Evolutionary conservation across 352 stramenopile species (phyloP).

Genomic region (Phytophthora meadii): DNA sequence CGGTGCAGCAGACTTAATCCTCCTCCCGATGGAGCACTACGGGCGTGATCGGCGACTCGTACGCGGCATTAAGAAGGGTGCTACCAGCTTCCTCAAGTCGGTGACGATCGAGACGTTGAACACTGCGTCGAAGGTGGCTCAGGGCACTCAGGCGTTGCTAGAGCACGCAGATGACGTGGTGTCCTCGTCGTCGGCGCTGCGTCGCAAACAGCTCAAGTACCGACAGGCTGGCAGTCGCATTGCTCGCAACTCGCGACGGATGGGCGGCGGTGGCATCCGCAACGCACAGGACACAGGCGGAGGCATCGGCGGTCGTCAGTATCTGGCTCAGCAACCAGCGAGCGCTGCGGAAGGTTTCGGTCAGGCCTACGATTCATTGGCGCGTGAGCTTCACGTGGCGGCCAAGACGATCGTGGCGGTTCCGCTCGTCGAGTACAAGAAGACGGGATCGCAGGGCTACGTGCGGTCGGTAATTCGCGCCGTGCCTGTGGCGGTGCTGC

Average conservation of each 20-base stretch:
- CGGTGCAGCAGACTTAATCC: slow-evolving; percentile 83
- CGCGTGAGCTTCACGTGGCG: slow-evolving; percentile 82
- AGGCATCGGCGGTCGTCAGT: slow-evolving; percentile 84
- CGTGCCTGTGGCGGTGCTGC: slow-evolving; percentile 83
- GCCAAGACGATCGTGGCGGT: slow-evolving; percentile 91
- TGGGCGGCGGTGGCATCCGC: slow-evolving; percentile 82
- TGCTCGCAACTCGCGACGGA: slow-evolving; percentile 76
- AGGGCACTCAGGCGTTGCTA: slow-evolving; percentile 82
- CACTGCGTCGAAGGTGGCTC: slow-evolving; percentile 83
- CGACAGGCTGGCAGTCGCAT: slow-evolving; percentile 81
- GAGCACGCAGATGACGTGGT: slow-evolving; percentile 88
- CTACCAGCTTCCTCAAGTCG: slow-evolving; percentile 88
- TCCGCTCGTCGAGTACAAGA: slow-evolving; percentile 91
- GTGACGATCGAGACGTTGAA: slow-evolving; percentile 91
- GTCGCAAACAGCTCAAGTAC: slow-evolving; percentile 82
- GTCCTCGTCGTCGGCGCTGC: slow-evolving; percentile 63
- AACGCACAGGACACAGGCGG: slow-evolving; percentile 72
- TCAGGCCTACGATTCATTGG: slow-evolving; percentile 87
- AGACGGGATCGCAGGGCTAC: slow-evolving; percentile 89
- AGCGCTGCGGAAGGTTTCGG: slow-evolving; percentile 83
- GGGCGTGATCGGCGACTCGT: slow-evolving; percentile 81
- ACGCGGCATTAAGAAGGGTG: slow-evolving; percentile 86
- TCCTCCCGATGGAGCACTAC: slow-evolving; percentile 89
- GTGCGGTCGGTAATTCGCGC: slow-evolving; percentile 89
- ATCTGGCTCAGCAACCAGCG: slow-evolving; percentile 81